Percentiles rank a stretch among this genome's conserved stretches.
Evolutionary conservation across 139 green algal genomes (phyloP).

Genomic region (Coelastrella sp.): DNA sequence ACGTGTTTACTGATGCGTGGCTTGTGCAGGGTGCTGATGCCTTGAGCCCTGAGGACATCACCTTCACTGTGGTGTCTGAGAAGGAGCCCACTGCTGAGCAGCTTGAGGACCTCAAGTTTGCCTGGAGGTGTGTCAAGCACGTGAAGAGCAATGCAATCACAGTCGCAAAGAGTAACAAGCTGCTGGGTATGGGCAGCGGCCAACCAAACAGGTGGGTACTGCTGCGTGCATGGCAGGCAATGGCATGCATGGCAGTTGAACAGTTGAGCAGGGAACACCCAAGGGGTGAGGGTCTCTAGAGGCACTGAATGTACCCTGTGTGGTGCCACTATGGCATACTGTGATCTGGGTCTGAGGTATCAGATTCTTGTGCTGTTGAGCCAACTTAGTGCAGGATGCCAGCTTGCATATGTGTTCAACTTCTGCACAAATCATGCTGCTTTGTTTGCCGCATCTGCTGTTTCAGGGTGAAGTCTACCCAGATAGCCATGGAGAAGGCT

Average conservation of each 20-base stretch:
- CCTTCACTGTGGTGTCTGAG: slow-evolving; percentile 89
- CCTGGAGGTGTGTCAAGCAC: slow-evolving; percentile 98
- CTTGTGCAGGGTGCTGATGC: slow-evolving; percentile 81
- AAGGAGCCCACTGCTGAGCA: slow-evolving; percentile 88
- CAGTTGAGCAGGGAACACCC: no score
- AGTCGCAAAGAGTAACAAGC: slow-evolving; percentile 89
- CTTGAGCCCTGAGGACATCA: slow-evolving; percentile 82
- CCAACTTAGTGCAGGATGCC: no score
- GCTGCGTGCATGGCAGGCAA: neutral
- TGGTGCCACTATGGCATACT: no score
- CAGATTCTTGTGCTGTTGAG: no score
- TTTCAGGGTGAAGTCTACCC: slow-evolving; percentile 50
- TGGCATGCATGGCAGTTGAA: neutral
- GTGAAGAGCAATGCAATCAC: slow-evolving; percentile 99
- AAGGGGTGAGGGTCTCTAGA: no score
- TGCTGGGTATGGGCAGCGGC: slow-evolving; percentile 98
- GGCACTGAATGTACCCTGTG: no score
- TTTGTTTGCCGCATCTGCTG: neutral
- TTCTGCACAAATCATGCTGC: neutral
- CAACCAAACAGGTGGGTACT: slow-evolving; percentile 92
- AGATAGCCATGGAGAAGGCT: slow-evolving; percentile 98
- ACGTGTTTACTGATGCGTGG: neutral
- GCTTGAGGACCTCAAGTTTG: slow-evolving; percentile 96
- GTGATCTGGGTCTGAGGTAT: no score
- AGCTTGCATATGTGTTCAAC: no score